These are phyloP conservation scores for Colletotrichum orbiculare DNA, from an alignment of 2,329 filamentous ascomycete species.

Conservation along the genomic window DNA sequence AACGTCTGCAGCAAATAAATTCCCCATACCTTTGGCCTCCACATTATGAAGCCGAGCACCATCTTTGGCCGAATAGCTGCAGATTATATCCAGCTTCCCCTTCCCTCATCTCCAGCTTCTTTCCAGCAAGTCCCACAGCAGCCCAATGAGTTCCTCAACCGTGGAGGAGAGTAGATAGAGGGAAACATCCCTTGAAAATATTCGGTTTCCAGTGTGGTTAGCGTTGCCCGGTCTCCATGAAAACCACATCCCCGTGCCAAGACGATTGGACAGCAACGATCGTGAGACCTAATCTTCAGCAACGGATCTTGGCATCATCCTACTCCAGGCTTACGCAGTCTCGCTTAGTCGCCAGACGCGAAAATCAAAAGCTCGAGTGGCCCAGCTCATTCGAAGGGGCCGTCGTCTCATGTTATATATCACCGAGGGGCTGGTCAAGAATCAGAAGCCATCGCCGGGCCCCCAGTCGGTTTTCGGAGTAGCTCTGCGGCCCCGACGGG, in stretches of 20 bases:
- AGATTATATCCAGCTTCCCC: no score
- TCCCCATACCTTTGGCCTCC: no score
- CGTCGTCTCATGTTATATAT: neutral
- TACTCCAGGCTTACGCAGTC: neutral
- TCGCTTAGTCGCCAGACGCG: no score
- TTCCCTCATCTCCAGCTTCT: no score
- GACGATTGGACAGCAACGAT: constrained; percentile 1
- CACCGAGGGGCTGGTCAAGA: neutral
- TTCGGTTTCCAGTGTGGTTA: neutral
- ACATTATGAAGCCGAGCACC: no score
- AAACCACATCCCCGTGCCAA: neutral
- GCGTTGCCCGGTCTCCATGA: no score
- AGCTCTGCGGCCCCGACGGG: constrained; percentile 36
- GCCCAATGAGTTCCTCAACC: no score
- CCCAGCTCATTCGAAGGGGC: neutral
- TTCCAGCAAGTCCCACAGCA: no score
- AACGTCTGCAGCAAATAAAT: no score
- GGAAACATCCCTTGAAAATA: no score
- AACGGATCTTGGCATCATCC: neutral
- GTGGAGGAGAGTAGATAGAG: no score
- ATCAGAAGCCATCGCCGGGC: neutral
- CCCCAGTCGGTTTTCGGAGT: neutral
- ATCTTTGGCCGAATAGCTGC: no score
- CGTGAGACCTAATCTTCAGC: neutral
- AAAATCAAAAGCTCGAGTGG: neutral